These are phyloP conservation scores for Arthrinium puccinioides DNA, from an alignment of 2,329 filamentous ascomycete genomes.

Conservation along the genomic window DNA sequence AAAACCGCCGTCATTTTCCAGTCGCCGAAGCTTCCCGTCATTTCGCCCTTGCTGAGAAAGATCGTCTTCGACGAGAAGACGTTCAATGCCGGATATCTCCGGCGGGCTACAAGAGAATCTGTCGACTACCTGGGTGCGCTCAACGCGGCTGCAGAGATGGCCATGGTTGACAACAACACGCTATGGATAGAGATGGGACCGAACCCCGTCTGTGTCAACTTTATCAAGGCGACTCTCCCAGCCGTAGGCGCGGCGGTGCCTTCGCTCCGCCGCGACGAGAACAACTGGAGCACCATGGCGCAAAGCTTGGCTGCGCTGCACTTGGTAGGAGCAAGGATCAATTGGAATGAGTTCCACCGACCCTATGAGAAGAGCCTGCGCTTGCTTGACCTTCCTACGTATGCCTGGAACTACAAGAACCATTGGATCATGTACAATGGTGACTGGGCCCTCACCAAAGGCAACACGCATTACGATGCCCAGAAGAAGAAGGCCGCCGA, in stretches of 20 bases:
- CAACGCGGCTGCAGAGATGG: constrained; percentile 36
- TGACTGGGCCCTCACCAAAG: constrained; percentile 32
- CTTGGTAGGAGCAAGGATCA: constrained; percentile 51
- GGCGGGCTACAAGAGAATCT: constrained; percentile 52
- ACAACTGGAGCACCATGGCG: constrained; percentile 49
- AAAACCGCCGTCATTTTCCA: constrained; percentile 37
- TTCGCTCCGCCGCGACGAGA: constrained; percentile 45
- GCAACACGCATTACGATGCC: too few relatives aligned
- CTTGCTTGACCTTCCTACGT: constrained; percentile 50
- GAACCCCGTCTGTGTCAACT: constrained; percentile 54
- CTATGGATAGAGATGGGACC: constrained; percentile 64
- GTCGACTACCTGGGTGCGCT: constrained; percentile 59
- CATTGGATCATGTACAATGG: constrained; percentile 54
- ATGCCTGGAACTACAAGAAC: constrained; percentile 56
- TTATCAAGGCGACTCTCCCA: constrained; percentile 47
- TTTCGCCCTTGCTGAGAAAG: constrained; percentile 58
- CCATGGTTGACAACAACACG: constrained; percentile 46
- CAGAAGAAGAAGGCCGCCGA: neutral
- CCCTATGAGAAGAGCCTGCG: constrained; percentile 45
- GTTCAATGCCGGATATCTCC: constrained; percentile 52
- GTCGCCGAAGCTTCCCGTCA: constrained; percentile 46
- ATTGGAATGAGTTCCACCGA: constrained; percentile 60
- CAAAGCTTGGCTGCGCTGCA: constrained; percentile 45
- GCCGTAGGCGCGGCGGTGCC: constrained; percentile 34
- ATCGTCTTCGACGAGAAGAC: constrained; percentile 43